phyloP scores from a whole-genome alignment of 768 basidiomycete genomes.

The Cyathus striatus region DNA sequence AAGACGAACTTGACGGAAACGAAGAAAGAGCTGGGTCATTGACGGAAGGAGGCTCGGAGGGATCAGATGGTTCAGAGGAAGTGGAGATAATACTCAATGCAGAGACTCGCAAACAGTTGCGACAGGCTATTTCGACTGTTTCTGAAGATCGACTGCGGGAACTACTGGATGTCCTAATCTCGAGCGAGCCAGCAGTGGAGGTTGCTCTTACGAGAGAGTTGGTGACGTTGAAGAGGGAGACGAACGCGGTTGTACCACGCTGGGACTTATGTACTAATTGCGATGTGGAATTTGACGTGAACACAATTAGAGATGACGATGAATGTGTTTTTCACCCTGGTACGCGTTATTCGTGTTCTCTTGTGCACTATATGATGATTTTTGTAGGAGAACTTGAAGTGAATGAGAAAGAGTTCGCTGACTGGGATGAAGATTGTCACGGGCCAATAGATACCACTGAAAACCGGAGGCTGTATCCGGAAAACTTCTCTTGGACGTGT shows the following conservation, averaged over 20 bases:
- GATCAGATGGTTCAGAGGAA: conserved; percentile 22
- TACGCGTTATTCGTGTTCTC: conserved; percentile 15
- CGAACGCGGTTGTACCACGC: conserved; percentile 29
- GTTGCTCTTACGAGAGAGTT: conserved; percentile 38
- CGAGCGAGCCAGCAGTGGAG: conserved; percentile 34
- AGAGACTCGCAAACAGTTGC: conserved; percentile 35
- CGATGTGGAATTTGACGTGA: conserved; percentile 40
- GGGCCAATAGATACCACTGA: conserved; percentile 38
- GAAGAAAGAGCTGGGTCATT: conserved; percentile 16
- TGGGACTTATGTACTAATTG: conserved; percentile 47
- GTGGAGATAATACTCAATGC: conserved; percentile 32
- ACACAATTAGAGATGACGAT: conserved; percentile 24
- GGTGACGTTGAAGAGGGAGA: conserved; percentile 30
- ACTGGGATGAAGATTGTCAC: conserved; percentile 44
- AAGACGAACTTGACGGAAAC: conserved; percentile 15
- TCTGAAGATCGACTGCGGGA: conserved; percentile 40
- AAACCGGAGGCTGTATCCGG: conserved; percentile 35
- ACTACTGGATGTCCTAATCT: conserved; percentile 30
- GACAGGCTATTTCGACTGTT: conserved; percentile 33
- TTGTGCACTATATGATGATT: background rate
- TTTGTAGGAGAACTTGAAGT: conserved; percentile 35
- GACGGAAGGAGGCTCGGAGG: conserved; percentile 13
- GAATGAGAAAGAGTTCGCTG: conserved; percentile 32
- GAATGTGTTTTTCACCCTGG: conserved; percentile 52
- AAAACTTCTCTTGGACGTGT: conserved; percentile 48